Conservation (phyloP, 371 early-diverging fungal species). For the Batkoa obscura region DNA sequence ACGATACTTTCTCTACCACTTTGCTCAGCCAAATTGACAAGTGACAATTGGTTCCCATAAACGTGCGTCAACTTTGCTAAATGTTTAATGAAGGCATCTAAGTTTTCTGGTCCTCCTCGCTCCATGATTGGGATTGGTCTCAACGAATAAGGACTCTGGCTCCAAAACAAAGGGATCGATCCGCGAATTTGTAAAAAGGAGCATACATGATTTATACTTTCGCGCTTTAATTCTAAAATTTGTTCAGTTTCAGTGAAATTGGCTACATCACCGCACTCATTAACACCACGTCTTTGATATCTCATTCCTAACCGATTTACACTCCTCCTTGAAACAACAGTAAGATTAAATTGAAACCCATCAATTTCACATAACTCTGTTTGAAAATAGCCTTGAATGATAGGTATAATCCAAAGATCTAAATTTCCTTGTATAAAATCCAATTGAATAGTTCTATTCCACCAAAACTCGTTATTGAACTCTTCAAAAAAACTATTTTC, state of each 20-base stretch:
- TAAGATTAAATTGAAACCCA: slow-evolving; percentile 37
- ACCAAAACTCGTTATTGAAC: slow-evolving; percentile 35
- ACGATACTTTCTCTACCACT: slow-evolving; percentile 70
- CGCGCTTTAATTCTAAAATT: slow-evolving; percentile 3
- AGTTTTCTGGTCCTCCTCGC: slow-evolving; percentile 13
- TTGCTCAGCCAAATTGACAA: slow-evolving; percentile 81
- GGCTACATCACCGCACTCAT: slow-evolving; percentile 83
- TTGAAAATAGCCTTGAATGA: slow-evolving; percentile 49
- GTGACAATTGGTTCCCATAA: slow-evolving; percentile 56
- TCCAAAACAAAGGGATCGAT: slow-evolving; percentile 95
- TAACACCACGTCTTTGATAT: slow-evolving; percentile 88
- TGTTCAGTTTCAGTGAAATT: slow-evolving; percentile 99
- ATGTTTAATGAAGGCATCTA: slow-evolving; percentile 40
- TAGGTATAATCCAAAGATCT: slow-evolving; percentile 35
- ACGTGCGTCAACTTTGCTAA: slow-evolving; percentile 37
- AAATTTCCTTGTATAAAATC: slow-evolving; percentile 18
- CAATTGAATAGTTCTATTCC: slow-evolving; percentile 20
- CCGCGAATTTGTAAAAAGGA: slow-evolving; percentile 92
- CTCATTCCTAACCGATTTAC: slow-evolving; percentile 64
- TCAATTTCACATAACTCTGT: slow-evolving; percentile 40
- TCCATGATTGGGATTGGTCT: slow-evolving; percentile 42
- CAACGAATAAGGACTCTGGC: slow-evolving; percentile 64
- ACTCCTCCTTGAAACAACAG: slow-evolving; percentile 61
- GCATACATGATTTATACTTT: slow-evolving; percentile 12
- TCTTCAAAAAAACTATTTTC: not conserved